Base-by-base conservation (phyloP, 2,329 filamentous ascomycete genomes). In the Gnomoniopsis sp. region DNA sequence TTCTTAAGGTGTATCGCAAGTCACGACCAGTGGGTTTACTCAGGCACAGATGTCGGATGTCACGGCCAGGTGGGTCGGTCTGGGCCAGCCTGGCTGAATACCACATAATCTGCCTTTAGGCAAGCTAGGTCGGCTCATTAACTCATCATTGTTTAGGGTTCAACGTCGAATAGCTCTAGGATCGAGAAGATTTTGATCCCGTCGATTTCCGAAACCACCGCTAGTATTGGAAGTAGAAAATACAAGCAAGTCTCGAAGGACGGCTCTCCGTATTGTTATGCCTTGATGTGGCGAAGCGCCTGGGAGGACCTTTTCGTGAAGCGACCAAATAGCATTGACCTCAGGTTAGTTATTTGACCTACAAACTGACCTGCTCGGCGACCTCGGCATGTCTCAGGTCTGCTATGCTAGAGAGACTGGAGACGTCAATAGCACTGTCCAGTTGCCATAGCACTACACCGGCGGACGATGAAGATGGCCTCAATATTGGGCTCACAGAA, bases 21-120 rank as follows among this genome's bases (percentile, higher is more conserved):
- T 12, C 17, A 15, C 36, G 12, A 15, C 14, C 12, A 15, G 36
- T 4, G 17, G 36, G 7, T n/a, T 15, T n/a, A 6, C 12, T 41
- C 3, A 4, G 12, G 36, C 17, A 12, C 7, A 41, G 14, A 15
- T 15, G 36, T 41, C 36, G 36, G 36, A 46, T n/a, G 15, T 46
- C 17, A 19, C 21, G 26, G 43, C 12, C 43, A 15, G 14, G 38
- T 41, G 14, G 38, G 38, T 41, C 6, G 21, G 59, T 48, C 56
- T 56, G 57, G 50, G 56, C 53, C 52, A 46, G 52, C 56, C 26
- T 43, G 21, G 59, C 59, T 61, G 57, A 59, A 47, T 52, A 59
- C 56, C 55, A 53, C 17, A 30, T 23, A 4, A 22, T 43, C 52
- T 41, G 57, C 53, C 52, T 23, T 53, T 30, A 34, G 19, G 47